phyloP scores from a whole-genome alignment of 1,139 yeast genomes.

The Zygosaccharomyces pseudobailii region DNA sequence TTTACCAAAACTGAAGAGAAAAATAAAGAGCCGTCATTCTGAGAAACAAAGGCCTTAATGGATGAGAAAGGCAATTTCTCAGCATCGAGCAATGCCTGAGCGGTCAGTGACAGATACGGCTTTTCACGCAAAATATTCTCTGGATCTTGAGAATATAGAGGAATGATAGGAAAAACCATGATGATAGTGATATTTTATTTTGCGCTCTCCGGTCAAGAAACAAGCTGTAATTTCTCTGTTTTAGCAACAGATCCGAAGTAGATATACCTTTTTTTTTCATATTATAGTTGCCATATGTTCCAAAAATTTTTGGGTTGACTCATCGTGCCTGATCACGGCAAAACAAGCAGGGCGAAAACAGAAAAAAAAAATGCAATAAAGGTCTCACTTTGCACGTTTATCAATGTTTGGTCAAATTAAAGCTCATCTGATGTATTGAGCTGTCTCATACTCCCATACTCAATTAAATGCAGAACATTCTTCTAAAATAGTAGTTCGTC shows the following conservation, averaged over 20 bases:
- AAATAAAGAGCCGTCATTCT: slow-evolving; percentile 9
- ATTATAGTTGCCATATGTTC: not conserved
- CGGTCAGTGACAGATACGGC: slow-evolving; percentile 23
- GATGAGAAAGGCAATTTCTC: slow-evolving; percentile 14
- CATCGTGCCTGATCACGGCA: not conserved
- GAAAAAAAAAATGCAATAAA: not conserved
- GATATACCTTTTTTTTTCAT: not conserved
- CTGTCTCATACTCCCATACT: too few relatives aligned
- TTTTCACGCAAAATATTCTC: slow-evolving; percentile 12
- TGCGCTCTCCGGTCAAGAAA: not conserved
- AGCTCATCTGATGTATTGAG: too few relatives aligned
- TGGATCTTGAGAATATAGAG: slow-evolving; percentile 22
- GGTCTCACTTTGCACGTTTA: slow-evolving; percentile 1
- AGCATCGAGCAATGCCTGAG: slow-evolving; percentile 25
- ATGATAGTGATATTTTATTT: not conserved
- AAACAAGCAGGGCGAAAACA: not conserved
- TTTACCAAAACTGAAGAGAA: slow-evolving; percentile 19
- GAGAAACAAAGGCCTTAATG: slow-evolving; percentile 16
- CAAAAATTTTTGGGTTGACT: slow-evolving; percentile 3
- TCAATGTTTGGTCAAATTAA: too few relatives aligned
- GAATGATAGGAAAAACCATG: slow-evolving; percentile 31
- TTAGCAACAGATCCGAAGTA: not conserved
- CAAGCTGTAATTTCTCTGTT: not conserved
- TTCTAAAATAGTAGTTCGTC: slow-evolving; percentile 8
- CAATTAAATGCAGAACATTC: too few relatives aligned